Percentiles rank a stretch among this genome's conserved stretches.
Conservation (phyloP, 2,329 filamentous ascomycete genomes). For the Calycina marina region DNA sequence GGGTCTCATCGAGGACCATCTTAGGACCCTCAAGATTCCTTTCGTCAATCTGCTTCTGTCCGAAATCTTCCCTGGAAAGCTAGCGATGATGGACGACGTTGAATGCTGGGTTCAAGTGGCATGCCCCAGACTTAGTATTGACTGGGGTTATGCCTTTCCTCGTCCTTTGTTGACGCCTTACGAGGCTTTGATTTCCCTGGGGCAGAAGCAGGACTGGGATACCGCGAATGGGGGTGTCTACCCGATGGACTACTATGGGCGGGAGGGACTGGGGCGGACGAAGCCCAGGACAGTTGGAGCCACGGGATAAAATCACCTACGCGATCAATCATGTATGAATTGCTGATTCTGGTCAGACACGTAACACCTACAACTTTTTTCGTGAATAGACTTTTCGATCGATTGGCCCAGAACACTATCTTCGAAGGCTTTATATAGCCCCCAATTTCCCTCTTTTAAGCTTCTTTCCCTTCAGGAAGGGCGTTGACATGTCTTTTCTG, state of each 20-base stretch:
- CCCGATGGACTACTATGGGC: constrained; percentile 97
- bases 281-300: constrained; percentile 25
- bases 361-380: too few species aligned
- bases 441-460: too few species aligned
- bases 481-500: too few species aligned
- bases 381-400: too few species aligned
- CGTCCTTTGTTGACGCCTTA: constrained; percentile 83
- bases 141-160: constrained; percentile 96
- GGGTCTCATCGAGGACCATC: constrained; percentile 64
- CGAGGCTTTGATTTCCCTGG: constrained; percentile 83
- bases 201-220: constrained; percentile 61
- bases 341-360: neutral
- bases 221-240: constrained; percentile 51
- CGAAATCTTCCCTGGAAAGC: constrained; percentile 92
- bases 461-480: too few species aligned
- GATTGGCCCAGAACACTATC: too few species aligned
- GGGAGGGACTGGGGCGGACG: constrained; percentile 75
- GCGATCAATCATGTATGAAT: neutral
- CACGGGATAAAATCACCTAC: constrained; percentile 10
- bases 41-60: constrained; percentile 77
- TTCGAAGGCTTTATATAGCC: too few species aligned
- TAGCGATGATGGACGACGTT: constrained; percentile 85
- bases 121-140: constrained; percentile 90
- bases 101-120: constrained; percentile 98
- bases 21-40: constrained; percentile 58